Evolutionary conservation across 176 grass and related monocot species (phyloP).

Genomic region (Oryza rufipogon): DNA sequence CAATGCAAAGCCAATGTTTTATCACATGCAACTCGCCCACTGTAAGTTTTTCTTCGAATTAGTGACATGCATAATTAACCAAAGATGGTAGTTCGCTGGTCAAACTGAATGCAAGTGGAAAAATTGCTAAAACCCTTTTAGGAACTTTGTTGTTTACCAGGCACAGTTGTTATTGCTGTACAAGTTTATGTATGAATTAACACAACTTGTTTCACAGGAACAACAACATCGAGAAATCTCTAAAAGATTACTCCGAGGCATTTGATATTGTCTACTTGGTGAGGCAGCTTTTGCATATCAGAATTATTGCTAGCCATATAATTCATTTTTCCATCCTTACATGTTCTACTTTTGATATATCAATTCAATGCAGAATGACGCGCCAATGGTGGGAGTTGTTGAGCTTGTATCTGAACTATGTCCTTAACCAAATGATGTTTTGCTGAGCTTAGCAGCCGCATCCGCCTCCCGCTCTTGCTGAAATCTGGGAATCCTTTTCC

Average conservation of each 20-base stretch:
- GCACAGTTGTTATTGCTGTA: background rate
- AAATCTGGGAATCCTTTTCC: constrained; percentile 12
- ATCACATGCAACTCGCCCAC: background rate
- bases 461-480: background rate
- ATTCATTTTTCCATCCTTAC: background rate
- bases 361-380: constrained; percentile 69
- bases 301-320: background rate
- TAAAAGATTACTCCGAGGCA: constrained; percentile 72
- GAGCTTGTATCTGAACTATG: constrained; percentile 73
- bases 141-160: background rate
- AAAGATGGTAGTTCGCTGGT: background rate
- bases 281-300: constrained; percentile 22
- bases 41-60: background rate
- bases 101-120: background rate
- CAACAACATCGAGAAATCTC: constrained; percentile 71
- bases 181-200: background rate
- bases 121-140: background rate
- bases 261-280: constrained; percentile 93
- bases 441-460: constrained; percentile 12
- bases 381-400: constrained; percentile 74
- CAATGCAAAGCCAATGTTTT: constrained; percentile 22
- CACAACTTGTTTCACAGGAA: constrained; percentile 57
- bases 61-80: background rate
- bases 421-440: constrained; percentile 39
- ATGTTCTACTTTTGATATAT: constrained; percentile 10